Percentiles rank a stretch among this genome's conserved stretches.
phyloP scores from a whole-genome alignment of 257 asterid genomes.

The Plectranthus barbatus region DNA sequence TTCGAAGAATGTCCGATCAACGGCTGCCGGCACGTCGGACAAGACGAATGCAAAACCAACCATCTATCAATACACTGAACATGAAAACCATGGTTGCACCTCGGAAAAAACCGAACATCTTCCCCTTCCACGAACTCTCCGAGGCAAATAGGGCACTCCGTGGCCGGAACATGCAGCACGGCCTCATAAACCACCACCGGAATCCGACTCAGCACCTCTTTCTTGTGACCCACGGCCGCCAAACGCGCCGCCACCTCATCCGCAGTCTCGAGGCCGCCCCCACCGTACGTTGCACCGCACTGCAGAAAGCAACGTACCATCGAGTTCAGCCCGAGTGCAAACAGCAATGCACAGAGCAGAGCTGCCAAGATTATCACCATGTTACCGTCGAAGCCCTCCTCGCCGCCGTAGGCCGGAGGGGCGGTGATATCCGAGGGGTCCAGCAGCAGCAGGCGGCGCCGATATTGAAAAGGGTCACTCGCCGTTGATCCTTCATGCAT shows the following conservation, averaged over 20 bases:
- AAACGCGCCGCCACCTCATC: slow-evolving; percentile 10
- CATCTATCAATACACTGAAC: slow-evolving; percentile 55
- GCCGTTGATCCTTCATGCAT: slow-evolving; percentile 4
- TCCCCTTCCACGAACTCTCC: slow-evolving; percentile 60
- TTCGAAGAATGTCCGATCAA: slow-evolving; percentile 16
- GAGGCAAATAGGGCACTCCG: slow-evolving; percentile 60
- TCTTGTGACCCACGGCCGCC: slow-evolving; percentile 21
- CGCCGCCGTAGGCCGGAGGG: slow-evolving; percentile 2
- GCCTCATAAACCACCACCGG: slow-evolving; percentile 49
- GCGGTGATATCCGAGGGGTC: slow-evolving; percentile 4
- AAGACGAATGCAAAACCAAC: slow-evolving; percentile 47
- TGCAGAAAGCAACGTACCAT: slow-evolving; percentile 45
- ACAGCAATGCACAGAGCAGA: slow-evolving; percentile 50
- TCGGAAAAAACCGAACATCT: slow-evolving; percentile 47
- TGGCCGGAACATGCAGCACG: slow-evolving; percentile 13
- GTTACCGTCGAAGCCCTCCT: slow-evolving; percentile 41
- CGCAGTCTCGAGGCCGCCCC: not conserved
- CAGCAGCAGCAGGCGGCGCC: slow-evolving; percentile 22
- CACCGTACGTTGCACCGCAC: slow-evolving; percentile 18
- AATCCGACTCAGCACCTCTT: slow-evolving; percentile 28
- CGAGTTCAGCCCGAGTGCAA: slow-evolving; percentile 52
- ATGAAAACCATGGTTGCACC: slow-evolving; percentile 60
- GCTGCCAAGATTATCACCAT: slow-evolving; percentile 64
- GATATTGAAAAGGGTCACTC: not conserved
- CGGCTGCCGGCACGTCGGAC: slow-evolving; percentile 65